A percentile compares a stretch with the other conserved stretches of the same genome.
These are phyloP conservation scores for Volvox carteri DNA, from an alignment of 163 green algal species.

Conservation along the genomic window DNA sequence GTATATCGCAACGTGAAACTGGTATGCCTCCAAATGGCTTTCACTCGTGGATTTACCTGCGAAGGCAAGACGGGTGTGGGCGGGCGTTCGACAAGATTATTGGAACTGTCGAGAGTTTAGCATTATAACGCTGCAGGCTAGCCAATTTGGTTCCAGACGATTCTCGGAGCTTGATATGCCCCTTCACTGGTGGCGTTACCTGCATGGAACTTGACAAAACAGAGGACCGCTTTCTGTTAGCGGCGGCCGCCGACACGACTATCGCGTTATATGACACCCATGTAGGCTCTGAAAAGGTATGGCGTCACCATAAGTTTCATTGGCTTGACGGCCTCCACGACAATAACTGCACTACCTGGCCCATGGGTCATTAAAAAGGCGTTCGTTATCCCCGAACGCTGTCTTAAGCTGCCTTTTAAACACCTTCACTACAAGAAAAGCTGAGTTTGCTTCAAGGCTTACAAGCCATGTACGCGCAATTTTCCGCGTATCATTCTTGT, in stretches of 20 bases:
- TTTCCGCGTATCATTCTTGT: no score
- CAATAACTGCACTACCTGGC: no score
- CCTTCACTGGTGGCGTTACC: background rate
- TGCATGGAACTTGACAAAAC: conserved; percentile 80
- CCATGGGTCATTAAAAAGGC: conserved; percentile 7
- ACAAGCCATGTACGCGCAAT: no score
- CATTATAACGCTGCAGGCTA: background rate
- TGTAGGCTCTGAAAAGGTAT: conserved; percentile 7
- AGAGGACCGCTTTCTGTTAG: conserved; percentile 86
- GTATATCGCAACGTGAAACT: background rate
- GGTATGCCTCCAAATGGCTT: background rate
- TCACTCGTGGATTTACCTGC: background rate
- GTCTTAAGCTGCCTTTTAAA: no score
- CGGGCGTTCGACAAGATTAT: background rate
- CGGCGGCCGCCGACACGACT: conserved; percentile 61
- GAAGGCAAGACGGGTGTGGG: background rate
- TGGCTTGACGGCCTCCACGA: no score
- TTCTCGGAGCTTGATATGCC: background rate
- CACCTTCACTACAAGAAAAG: no score
- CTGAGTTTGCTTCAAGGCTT: no score
- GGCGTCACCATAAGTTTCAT: no score
- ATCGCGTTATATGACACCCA: conserved; percentile 65
- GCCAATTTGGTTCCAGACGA: background rate
- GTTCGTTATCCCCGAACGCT: no score
- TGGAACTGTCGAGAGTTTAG: background rate